phyloP scores from a whole-genome alignment of 75 land plant genomes.

The Larix kaempferi region DNA sequence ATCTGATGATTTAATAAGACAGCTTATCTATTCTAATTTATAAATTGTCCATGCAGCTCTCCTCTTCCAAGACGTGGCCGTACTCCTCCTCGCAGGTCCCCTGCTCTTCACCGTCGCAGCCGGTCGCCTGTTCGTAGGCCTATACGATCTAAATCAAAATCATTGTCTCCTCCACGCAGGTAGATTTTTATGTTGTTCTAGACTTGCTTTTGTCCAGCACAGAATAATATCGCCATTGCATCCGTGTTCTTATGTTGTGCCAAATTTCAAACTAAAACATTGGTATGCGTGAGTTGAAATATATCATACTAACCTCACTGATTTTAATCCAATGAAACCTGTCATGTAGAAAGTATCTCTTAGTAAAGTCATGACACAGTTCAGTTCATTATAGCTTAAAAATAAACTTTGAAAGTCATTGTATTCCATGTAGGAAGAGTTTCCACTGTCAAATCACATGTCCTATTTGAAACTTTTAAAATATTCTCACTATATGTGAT shows the following conservation, averaged over 20 bases:
- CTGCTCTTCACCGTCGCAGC: constrained; percentile 59
- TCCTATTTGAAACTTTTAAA: too few species aligned
- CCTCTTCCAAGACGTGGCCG: constrained; percentile 74
- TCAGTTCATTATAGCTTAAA: too few species aligned
- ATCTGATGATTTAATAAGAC: neutral
- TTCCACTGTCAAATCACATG: too few species aligned
- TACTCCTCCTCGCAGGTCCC: constrained; percentile 87
- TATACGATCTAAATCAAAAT: constrained; percentile 73
- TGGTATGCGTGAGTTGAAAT: too few species aligned
- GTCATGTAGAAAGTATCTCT: too few species aligned
- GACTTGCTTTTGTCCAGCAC: too few species aligned
- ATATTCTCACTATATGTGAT: too few species aligned
- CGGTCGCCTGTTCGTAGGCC: constrained; percentile 87
- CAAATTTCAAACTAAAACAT: neutral
- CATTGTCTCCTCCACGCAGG: constrained; percentile 83
- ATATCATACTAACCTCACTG: too few species aligned
- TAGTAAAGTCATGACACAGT: too few species aligned
- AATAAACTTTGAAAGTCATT: too few species aligned
- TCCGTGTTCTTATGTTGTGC: neutral
- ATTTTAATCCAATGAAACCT: too few species aligned
- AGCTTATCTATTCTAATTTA: neutral
- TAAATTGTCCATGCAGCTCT: constrained; percentile 7
- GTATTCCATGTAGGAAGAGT: too few species aligned
- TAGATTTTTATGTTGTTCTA: constrained; percentile 16
- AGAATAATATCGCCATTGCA: neutral